Conservation (phyloP, 371 early-diverging fungal species). For the Encephalitozoon hellem region DNA sequence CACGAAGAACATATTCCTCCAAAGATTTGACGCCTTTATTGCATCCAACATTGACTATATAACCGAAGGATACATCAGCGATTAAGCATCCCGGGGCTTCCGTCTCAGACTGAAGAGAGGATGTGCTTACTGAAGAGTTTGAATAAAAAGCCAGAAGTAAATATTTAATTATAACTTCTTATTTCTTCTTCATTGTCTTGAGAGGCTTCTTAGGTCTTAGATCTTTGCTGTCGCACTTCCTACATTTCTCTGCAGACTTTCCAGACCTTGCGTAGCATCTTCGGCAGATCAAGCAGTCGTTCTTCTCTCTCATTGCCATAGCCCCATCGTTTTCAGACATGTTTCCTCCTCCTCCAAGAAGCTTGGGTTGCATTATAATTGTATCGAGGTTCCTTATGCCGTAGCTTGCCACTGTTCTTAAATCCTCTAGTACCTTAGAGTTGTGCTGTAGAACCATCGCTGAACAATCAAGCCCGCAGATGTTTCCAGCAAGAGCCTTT, state of each 20-base stretch:
- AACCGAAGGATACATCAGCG: background rate
- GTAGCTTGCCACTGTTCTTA: background rate
- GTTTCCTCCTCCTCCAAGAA: constrained; percentile 44
- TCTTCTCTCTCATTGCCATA: constrained; percentile 15
- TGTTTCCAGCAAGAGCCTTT: background rate
- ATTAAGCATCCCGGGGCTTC: background rate
- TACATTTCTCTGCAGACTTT: constrained; percentile 44
- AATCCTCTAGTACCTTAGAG: constrained; percentile 6
- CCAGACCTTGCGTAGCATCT: constrained; percentile 47
- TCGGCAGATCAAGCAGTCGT: constrained; percentile 42
- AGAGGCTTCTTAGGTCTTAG: constrained; percentile 47
- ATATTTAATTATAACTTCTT: constrained; percentile 10
- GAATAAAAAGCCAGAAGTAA: background rate
- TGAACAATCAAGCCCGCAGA: background rate
- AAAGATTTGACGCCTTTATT: constrained; percentile 40
- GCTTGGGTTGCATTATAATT: background rate
- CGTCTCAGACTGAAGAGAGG: background rate
- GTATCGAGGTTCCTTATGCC: background rate
- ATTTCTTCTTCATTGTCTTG: constrained; percentile 24
- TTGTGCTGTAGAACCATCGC: constrained; percentile 4
- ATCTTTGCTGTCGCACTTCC: constrained; percentile 46
- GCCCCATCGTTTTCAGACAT: constrained; percentile 41
- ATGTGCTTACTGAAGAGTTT: background rate
- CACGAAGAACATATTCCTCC: constrained; percentile 25
- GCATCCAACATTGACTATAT: constrained; percentile 19